A percentile compares a stretch with the other conserved stretches of the same genome.
Evolutionary conservation across 2,329 filamentous ascomycete species (phyloP).

Genomic region (Aspergillus unguis): DNA sequence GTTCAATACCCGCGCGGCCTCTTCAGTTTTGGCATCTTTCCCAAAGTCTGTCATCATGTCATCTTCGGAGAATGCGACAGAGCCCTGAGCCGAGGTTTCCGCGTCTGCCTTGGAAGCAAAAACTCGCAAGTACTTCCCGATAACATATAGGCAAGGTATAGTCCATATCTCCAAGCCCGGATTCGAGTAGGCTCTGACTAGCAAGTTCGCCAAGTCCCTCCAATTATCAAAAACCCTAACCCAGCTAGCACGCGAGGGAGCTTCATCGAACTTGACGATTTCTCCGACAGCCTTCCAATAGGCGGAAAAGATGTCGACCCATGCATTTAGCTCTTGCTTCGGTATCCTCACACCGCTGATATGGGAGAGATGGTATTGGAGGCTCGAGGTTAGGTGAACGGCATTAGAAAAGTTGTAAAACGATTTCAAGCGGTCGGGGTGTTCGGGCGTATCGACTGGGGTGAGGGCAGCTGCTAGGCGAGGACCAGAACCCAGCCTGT

Average conservation of each 20-base stretch:
- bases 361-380: slow-evolving; percentile 68
- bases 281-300: slow-evolving; percentile 82
- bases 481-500: slow-evolving; percentile 64
- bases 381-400: slow-evolving; percentile 63
- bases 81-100: slow-evolving; percentile 53
- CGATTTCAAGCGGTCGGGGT: slow-evolving; percentile 64
- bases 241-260: slow-evolving; percentile 60
- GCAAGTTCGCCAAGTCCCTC: slow-evolving; percentile 74
- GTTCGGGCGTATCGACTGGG: slow-evolving; percentile 61
- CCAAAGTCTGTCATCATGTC: slow-evolving; percentile 74
- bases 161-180: slow-evolving; percentile 83
- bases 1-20: slow-evolving; percentile 86
- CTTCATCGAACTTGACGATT: slow-evolving; percentile 64
- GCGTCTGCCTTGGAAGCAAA: slow-evolving; percentile 91
- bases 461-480: slow-evolving; percentile 70
- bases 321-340: slow-evolving; percentile 71
- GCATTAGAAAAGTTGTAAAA: slow-evolving; percentile 70
- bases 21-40: slow-evolving; percentile 81
- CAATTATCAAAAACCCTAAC: slow-evolving; percentile 80
- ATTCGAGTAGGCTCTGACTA: slow-evolving; percentile 78
- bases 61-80: slow-evolving; percentile 63
- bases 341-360: slow-evolving; percentile 54
- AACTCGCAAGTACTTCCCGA: slow-evolving; percentile 78
- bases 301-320: slow-evolving; percentile 77
- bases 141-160: slow-evolving; percentile 82